Evolutionary conservation across 345 rosid genomes (phyloP), one percentile per base, ranked within the genome.

Genomic region (Corchorus capsularis): DNA sequence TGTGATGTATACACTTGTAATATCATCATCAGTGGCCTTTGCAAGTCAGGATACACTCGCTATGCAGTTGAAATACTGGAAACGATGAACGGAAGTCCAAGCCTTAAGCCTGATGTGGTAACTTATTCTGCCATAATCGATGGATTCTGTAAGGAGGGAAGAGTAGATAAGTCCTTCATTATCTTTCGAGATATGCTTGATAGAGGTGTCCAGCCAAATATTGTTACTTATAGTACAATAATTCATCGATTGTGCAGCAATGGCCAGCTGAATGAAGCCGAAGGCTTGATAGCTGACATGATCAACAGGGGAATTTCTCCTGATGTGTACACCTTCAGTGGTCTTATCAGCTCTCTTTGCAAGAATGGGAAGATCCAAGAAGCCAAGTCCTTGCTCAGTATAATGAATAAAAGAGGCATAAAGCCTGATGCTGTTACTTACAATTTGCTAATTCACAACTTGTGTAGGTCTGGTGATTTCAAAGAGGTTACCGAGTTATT

Each of bases 391-490:
- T 0, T 46, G 15, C n/a, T 68, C 37, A 6, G 2, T 19, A 2
- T 41, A 47, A 63, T 81, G 83, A 75, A 41, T 49, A 60, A 54
- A 73, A 75, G 61, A 45, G 47, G 79, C 37, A 17, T 76, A 35
- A 43, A 79, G n/a, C 81, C 73, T 0, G 32, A 77, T 85, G 39
- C 39, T 15, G 47, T 78, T 45, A 80, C 84, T 63, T 82, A 75
- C 78, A 78, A 71, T n/a, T 71, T 74, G 0, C 62, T 79, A 75
- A 83, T 85, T 20, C 73, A 69, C n/a, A 77, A 79, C 20, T 43
- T 77, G 32, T 84, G 87, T 63, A 70, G 35, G 49, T 69, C 41
- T 3, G 84, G 88, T 8, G 20, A 59, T 19, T 70, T 76, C 41
- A 15, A 3, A 13, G 17, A 34, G 1, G 46, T n/a, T 7, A 47